Base-by-base conservation (phyloP, 345 rosid species). In the Odontarrhena argentea region DNA sequence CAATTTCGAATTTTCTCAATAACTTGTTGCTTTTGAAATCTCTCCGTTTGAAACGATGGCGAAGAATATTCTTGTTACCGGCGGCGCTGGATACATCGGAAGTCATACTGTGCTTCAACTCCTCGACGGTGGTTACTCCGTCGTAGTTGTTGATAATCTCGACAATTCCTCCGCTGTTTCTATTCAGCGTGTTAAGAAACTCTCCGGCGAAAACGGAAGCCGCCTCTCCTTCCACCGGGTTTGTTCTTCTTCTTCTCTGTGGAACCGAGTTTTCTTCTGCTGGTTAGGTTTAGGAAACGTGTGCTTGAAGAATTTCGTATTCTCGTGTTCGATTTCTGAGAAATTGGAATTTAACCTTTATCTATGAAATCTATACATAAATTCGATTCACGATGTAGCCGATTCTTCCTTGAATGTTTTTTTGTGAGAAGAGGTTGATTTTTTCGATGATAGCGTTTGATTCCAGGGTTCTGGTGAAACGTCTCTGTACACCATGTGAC, bases 81-180 rank as follows among this genome's bases (percentile, higher is more conserved):
- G 99, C 6, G 99, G 99, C 9, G 92, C 97, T 67, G 99, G 97
- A 30, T 93, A 88, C 66, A 93, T 91, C 62, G 99, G 99, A 1
- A 90, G 84, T 57, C 99, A 93, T 78, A 93, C 99, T 1, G 99
- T 90, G 24, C 89, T 93, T 63, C 99, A 91, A 76, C 77, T 93
- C 8, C 88, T 93, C 0, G 35, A 69, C 35, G 89, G 80, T 14
- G 96, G 96, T 8, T 85, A 81, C 83, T 77, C 68, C 42, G 76
- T 65, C 63, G 88, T 85, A 7, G 95, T 87, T 30, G 83, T 88
- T 24, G 99, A 94, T 50, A 94, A 87, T 77, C 90, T 85, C 67
- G 87, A 91, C 47, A 91, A 94, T 70, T 69, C 97, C 24, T 86
- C 92, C 0, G 66, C 63, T 10, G 68, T 83, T 37, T 84, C 96